Conservation (phyloP, 202 grass and related monocot genomes). For the Cymbopogon flexuosus region DNA sequence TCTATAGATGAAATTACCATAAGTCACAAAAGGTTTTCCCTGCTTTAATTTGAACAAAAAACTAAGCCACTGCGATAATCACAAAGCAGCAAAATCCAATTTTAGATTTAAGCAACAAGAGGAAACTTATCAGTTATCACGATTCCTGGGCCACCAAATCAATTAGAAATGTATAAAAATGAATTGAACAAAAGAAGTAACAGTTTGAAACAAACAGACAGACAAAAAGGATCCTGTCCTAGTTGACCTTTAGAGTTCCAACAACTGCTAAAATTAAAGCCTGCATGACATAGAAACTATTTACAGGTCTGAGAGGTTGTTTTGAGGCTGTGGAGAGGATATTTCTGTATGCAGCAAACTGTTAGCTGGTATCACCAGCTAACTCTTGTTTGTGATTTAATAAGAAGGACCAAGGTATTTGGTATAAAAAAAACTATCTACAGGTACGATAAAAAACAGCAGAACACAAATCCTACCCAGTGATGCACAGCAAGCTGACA, state of each 20-base stretch:
- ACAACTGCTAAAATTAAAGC: too few species aligned
- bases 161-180: neutral
- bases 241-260: too few species aligned
- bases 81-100: neutral
- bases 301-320: too few species aligned
- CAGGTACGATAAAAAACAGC: neutral
- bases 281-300: too few species aligned
- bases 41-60: neutral
- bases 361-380: neutral
- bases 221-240: neutral
- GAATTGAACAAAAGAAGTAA: neutral
- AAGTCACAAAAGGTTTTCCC: neutral
- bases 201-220: neutral
- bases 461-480: too few species aligned
- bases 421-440: neutral
- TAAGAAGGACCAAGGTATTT: neutral
- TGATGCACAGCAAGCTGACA: neutral
- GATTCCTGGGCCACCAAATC: neutral
- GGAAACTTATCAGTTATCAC: neutral
- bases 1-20: neutral
- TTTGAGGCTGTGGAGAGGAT: too few species aligned
- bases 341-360: too few species aligned
- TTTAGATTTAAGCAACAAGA: neutral
- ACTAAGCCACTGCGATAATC: neutral
- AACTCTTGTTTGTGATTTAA: neutral